phyloP scores from a whole-genome alignment of 345 rosid species.

The Firmiana major region DNA sequence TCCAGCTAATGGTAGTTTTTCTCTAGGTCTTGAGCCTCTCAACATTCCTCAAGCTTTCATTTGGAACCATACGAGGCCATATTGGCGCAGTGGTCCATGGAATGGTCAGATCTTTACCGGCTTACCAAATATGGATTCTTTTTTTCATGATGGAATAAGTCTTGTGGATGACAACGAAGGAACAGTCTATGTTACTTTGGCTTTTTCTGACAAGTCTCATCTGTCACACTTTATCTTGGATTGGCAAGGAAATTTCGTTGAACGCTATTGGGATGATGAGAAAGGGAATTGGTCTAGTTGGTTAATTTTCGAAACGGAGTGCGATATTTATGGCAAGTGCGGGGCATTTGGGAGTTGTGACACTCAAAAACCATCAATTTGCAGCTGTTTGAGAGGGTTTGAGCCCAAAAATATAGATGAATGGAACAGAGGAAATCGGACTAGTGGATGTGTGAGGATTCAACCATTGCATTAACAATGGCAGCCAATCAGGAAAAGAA shows the following conservation, averaged over 20 bases:
- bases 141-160: slow-evolving; percentile 27
- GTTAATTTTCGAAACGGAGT: not conserved
- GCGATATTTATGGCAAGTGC: slow-evolving; percentile 49
- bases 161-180: slow-evolving; percentile 25
- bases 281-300: slow-evolving; percentile 10
- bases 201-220: not conserved
- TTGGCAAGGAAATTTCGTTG: slow-evolving; percentile 29
- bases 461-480: slow-evolving; percentile 21
- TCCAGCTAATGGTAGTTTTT: slow-evolving; percentile 47
- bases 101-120: slow-evolving; percentile 43
- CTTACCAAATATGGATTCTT: slow-evolving; percentile 24
- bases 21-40: slow-evolving; percentile 26
- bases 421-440: slow-evolving; percentile 38
- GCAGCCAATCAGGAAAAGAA: slow-evolving; percentile 19
- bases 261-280: slow-evolving; percentile 14
- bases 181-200: slow-evolving; percentile 10
- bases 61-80: slow-evolving; percentile 37
- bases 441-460: slow-evolving; percentile 40
- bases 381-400: slow-evolving; percentile 52
- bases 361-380: slow-evolving; percentile 22
- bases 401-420: slow-evolving; percentile 33
- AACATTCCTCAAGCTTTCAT: slow-evolving; percentile 31
- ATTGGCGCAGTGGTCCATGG: slow-evolving; percentile 65
- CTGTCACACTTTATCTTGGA: slow-evolving; percentile 17
- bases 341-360: slow-evolving; percentile 43